Conservation (phyloP, 177 flowering plant genomes). For the Vitis hybrid region DNA sequence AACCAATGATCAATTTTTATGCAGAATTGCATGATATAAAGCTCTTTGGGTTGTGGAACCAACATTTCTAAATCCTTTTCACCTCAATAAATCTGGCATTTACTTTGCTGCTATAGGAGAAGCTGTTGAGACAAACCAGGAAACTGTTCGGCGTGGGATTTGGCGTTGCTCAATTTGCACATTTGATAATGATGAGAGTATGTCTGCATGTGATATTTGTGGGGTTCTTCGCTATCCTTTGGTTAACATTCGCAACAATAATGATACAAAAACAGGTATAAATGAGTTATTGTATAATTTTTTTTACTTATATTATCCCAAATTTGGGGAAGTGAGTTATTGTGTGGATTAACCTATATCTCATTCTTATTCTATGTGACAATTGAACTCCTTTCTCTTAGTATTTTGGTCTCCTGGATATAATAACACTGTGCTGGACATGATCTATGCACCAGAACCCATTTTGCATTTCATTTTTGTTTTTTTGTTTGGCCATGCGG, state of each 20-base stretch:
- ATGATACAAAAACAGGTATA: constrained; percentile 47
- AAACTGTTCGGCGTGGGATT: constrained; percentile 28
- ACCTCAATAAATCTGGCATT: too few relatives aligned
- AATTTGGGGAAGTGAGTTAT: background rate
- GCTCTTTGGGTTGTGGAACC: background rate
- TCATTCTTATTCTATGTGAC: background rate
- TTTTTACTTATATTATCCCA: background rate
- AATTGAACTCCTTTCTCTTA: background rate
- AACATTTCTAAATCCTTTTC: background rate
- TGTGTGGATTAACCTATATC: constrained; percentile 3
- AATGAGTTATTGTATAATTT: background rate
- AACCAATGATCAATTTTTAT: too few relatives aligned
- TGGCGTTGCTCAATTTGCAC: constrained; percentile 94
- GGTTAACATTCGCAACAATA: constrained; percentile 24
- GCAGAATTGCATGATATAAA: too few relatives aligned
- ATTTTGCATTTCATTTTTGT: background rate
- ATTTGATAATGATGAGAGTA: constrained; percentile 70
- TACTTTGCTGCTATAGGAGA: constrained; percentile 16
- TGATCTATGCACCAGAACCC: background rate
- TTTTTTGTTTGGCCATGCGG: background rate
- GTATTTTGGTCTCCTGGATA: background rate
- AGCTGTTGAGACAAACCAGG: constrained; percentile 27
- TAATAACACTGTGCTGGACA: background rate
- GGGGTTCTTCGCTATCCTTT: constrained; percentile 74
- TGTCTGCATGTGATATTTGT: constrained; percentile 84